Evolutionary conservation across 345 rosid genomes (phyloP).

Genomic region (Balakata baccata): DNA sequence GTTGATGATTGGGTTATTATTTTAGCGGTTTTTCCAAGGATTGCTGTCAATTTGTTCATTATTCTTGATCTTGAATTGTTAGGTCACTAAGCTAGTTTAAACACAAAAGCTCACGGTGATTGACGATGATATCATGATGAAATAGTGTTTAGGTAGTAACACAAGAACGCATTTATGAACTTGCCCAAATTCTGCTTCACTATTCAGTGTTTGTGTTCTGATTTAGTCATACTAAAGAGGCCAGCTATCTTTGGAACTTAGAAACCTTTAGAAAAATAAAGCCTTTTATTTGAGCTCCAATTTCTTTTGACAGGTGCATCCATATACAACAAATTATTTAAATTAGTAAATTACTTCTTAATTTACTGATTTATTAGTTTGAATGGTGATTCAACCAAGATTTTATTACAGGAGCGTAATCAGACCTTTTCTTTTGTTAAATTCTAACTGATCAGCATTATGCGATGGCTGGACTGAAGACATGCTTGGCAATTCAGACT

Average conservation of each 20-base stretch:
- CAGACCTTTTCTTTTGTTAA: neutral
- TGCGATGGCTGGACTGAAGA: constrained; percentile 65
- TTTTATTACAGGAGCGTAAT: neutral
- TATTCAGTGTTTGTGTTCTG: neutral
- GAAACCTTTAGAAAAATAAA: neutral
- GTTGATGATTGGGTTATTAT: neutral
- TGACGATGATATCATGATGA: too few species aligned
- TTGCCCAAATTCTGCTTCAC: neutral
- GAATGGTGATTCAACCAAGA: neutral
- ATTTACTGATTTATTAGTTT: neutral
- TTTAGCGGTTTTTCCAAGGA: too few species aligned
- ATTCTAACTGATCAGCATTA: constrained; percentile 49
- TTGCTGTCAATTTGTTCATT: too few species aligned
- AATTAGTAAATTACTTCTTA: neutral
- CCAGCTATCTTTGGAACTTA: neutral
- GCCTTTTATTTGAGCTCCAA: neutral
- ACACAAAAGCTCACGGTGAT: too few species aligned
- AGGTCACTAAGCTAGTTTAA: too few species aligned
- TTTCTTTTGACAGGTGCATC: neutral
- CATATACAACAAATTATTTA: neutral
- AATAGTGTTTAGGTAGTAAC: too few species aligned
- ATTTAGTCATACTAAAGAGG: neutral
- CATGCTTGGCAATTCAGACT: constrained; percentile 76
- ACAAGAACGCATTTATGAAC: neutral
- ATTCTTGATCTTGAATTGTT: too few species aligned